Percentiles rank a stretch among this genome's conserved stretches.
Conservation (phyloP, 495 filamentous ascomycete genomes). For the Aspergillus saccharolyticus region DNA sequence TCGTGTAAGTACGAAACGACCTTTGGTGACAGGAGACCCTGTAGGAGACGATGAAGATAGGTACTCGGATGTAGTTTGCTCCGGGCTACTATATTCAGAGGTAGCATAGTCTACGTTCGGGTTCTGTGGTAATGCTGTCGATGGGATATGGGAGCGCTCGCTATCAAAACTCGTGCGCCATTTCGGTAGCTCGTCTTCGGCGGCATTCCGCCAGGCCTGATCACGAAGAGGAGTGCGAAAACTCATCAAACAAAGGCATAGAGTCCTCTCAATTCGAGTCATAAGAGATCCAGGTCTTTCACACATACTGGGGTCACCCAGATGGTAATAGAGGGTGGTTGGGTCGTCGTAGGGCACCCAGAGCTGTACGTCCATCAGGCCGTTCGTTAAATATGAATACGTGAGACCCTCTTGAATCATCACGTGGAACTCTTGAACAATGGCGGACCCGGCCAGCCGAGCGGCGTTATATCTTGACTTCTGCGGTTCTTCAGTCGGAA, state of each 20-base stretch:
- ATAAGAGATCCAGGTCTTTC: constrained; percentile 1
- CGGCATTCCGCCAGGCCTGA: constrained; percentile 26
- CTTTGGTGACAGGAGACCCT: constrained; percentile 10
- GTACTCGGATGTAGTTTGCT: constrained; percentile 10
- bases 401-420: constrained; percentile 30
- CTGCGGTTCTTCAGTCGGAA: constrained; percentile 14
- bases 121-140: constrained; percentile 10
- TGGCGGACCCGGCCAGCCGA: constrained; percentile 16
- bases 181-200: constrained; percentile 10
- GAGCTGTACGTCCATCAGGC: constrained; percentile 29
- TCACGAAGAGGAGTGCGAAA: constrained; percentile 14
- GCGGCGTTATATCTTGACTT: constrained; percentile 24
- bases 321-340: constrained; percentile 33
- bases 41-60: constrained; percentile 10
- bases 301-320: constrained; percentile 23
- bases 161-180: constrained; percentile 18
- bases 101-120: constrained; percentile 14
- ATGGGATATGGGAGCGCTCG: constrained; percentile 12
- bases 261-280: constrained; percentile 21
- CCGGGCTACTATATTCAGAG: constrained; percentile 14
- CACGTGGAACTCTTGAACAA: constrained; percentile 26
- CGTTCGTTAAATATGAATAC: constrained; percentile 30
- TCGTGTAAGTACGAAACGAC: constrained; percentile 19
- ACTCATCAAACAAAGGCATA: constrained; percentile 21
- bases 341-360: constrained; percentile 29